Evolutionary conservation across 2,329 filamentous ascomycete species (phyloP).

Genomic region (Fusarium sulawesiense): DNA sequence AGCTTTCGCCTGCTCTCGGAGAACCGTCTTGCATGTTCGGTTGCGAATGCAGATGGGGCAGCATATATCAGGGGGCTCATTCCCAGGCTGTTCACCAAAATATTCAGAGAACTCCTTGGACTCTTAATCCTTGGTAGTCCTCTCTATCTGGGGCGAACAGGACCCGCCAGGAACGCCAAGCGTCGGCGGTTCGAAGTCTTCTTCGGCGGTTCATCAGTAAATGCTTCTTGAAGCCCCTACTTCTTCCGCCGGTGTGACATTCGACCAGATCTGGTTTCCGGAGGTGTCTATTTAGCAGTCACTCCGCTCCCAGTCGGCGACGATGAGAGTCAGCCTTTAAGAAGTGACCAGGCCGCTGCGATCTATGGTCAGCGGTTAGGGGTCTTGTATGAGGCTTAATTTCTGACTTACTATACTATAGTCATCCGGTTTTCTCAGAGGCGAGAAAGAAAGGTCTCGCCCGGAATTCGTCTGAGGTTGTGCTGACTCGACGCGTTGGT

Average conservation of each 20-base stretch:
- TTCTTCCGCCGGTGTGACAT: not conserved
- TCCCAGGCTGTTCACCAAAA: not conserved
- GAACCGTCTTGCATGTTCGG: not conserved
- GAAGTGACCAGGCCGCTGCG: not conserved
- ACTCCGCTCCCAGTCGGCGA: not conserved
- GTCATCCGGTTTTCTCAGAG: no score
- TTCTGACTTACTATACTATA: not conserved
- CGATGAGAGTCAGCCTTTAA: not conserved
- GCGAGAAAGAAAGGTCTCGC: no score
- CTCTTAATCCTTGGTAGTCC: not conserved
- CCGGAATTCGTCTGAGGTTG: no score
- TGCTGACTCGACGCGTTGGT: not conserved
- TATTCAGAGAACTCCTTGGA: not conserved
- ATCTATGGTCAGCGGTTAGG: not conserved
- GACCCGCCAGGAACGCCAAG: not conserved
- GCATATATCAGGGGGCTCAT: not conserved
- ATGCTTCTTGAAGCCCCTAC: not conserved
- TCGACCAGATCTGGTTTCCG: not conserved
- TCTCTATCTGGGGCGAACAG: not conserved
- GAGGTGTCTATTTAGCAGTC: not conserved
- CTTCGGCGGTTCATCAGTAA: not conserved
- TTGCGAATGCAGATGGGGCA: not conserved
- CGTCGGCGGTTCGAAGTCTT: not conserved
- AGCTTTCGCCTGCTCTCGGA: not conserved
- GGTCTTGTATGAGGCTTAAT: no score